Percentiles rank a stretch among this genome's conserved stretches.
These are phyloP conservation scores for Glebionis coronaria DNA, from an alignment of 129 eudicot genomes.

Conservation along the genomic window DNA sequence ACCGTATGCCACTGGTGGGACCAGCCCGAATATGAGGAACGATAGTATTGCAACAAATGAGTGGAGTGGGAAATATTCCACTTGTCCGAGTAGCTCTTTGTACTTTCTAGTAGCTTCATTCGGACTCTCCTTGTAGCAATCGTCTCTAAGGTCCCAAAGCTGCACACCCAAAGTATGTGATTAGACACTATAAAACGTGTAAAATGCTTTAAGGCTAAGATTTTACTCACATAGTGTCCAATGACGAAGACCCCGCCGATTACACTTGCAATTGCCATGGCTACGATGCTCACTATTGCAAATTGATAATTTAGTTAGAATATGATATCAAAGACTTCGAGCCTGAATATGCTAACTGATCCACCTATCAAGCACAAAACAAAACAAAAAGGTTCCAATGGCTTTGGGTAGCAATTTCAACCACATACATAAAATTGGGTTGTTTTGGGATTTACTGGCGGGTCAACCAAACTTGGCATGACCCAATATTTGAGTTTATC, in stretches of 20 bases:
- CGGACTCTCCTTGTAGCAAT: constrained; percentile 16
- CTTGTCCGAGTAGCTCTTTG: constrained; percentile 38
- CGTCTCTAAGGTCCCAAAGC: constrained; percentile 40
- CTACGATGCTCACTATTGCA: constrained; percentile 44
- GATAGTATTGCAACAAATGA: constrained; percentile 26
- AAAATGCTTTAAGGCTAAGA: background rate
- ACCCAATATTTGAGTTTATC: too few species aligned
- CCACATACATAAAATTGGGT: background rate
- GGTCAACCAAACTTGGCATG: too few species aligned
- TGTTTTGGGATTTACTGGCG: background rate
- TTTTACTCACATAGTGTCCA: constrained; percentile 48
- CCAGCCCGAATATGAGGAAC: constrained; percentile 36
- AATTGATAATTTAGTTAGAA: constrained; percentile 9
- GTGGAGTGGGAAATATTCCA: constrained; percentile 34
- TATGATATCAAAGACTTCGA: background rate
- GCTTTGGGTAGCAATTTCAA: background rate
- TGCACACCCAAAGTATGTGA: background rate
- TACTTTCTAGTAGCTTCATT: constrained; percentile 24
- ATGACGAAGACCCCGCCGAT: constrained; percentile 52
- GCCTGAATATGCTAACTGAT: background rate
- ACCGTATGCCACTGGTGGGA: constrained; percentile 34
- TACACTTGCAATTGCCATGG: constrained; percentile 51
- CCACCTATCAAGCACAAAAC: too few species aligned
- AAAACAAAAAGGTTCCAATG: too few species aligned
- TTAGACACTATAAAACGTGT: background rate